Base-by-base conservation (phyloP, 345 rosid species). In the Toxicodendron radicans region DNA sequence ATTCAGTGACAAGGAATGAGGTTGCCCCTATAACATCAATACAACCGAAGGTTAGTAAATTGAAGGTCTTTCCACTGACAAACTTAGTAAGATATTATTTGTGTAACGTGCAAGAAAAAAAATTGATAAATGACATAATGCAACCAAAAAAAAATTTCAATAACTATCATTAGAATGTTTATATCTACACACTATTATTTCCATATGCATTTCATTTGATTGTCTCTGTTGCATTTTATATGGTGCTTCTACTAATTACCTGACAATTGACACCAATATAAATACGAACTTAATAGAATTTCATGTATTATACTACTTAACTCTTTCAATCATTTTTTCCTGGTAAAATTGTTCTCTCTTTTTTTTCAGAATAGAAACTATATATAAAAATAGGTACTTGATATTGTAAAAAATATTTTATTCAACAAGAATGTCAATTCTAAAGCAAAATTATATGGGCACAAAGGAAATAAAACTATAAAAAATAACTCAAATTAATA, bases 1-100 rank as follows among this genome's bases (percentile, higher is more conserved):
- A 89, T 73, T 85, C 91, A 0, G 90, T 86, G 78, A 87, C 85
- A 48, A 89, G 78, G 84, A 89, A 89, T 18, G 92, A 89, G 65
- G 92, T 85, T 57, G 92, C 92, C 70, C 92, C 92, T 88, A 83
- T 76, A 30, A n/a, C 73, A 67, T 68, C 58, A 68, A 48, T 66
- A 61, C 41, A 52, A 13, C 52, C 10, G 64, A 45, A 41, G 63
- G 7, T 70, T n/a, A 63, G 70, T 20, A 70, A 38, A 54, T 2
- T 51, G 69, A 27, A 7, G 5, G 46, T 45, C 32, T 6, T 20
- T 57, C 65, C 30, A 24, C 43, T 17, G 45, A 48, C 12, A 71
- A 48, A 71, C 53, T 70, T 57, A 23, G 33, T 21, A 14, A 38
- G 53, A 35, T 10, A 21, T 33, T 57, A 16, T 21, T 21, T 59